Evolutionary conservation across 495 filamentous ascomycete species (phyloP).

Genomic region (Aeminium ludgeri): DNA sequence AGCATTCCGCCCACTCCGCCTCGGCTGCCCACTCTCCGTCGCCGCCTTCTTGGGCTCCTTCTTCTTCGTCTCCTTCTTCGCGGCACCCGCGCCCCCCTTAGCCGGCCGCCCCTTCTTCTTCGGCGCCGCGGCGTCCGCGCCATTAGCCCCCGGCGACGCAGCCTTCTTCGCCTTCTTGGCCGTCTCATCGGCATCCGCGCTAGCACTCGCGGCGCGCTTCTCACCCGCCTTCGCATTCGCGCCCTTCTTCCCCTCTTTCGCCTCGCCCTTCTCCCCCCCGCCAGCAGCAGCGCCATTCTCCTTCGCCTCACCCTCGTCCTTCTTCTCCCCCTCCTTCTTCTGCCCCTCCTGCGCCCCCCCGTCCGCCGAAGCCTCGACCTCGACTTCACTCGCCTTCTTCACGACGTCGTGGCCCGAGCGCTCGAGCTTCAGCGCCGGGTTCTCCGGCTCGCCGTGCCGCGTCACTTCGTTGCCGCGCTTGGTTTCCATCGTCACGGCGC

Average conservation of each 20-base stretch:
- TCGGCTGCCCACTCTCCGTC: slow-evolving; percentile 24
- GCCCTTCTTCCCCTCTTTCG: slow-evolving; percentile 17
- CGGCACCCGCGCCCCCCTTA: slow-evolving; percentile 18
- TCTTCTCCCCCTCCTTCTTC: slow-evolving; percentile 13
- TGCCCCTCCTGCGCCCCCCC: slow-evolving; percentile 12
- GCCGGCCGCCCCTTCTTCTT: slow-evolving; percentile 31
- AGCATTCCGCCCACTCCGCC: slow-evolving; percentile 21
- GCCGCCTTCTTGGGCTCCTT: slow-evolving; percentile 26
- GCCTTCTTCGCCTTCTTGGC: slow-evolving; percentile 25
- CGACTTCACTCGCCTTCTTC: slow-evolving; percentile 14
- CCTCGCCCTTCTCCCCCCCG: slow-evolving; percentile 21
- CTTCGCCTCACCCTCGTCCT: slow-evolving; percentile 22
- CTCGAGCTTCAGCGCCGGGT: slow-evolving; percentile 41
- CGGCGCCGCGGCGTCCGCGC: slow-evolving; percentile 8
- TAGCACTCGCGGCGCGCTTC: too few species aligned
- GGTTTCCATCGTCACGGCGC: slow-evolving; percentile 39
- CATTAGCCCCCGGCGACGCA: slow-evolving; percentile 18
- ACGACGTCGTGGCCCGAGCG: slow-evolving; percentile 40
- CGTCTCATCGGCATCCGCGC: slow-evolving; percentile 2
- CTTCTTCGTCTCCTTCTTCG: slow-evolving; percentile 23
- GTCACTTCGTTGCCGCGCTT: slow-evolving; percentile 45
- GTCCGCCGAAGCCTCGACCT: slow-evolving; percentile 17
- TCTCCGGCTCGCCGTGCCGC: slow-evolving; percentile 37
- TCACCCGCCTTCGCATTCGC: not conserved
- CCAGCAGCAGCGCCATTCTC: slow-evolving; percentile 24